Evolutionary conservation across 164 flowering plant genomes (phyloP).

Genomic region (Santalum album): DNA sequence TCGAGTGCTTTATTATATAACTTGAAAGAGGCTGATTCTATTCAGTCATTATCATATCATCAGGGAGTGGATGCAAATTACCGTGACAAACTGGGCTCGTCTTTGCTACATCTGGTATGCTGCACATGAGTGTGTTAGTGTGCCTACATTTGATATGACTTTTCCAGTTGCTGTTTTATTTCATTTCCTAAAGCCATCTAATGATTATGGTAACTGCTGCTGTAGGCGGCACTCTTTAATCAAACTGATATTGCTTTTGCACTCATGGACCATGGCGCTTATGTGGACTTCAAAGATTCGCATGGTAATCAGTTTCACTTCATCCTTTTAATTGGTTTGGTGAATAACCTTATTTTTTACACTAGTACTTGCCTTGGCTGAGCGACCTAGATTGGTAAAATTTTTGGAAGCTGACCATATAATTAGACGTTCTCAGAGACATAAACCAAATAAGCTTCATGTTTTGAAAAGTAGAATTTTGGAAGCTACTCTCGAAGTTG

Average conservation of each 20-base stretch:
- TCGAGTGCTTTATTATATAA: no score
- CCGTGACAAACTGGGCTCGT: constrained; percentile 85
- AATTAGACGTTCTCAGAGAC: no score
- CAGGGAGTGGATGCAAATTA: constrained; percentile 98
- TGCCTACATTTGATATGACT: not conserved
- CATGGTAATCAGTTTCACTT: constrained; percentile 56
- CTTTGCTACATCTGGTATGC: constrained; percentile 81
- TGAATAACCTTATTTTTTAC: no score
- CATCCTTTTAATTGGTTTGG: no score
- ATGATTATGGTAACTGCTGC: not conserved
- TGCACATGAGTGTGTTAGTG: not conserved
- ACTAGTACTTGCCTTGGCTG: no score
- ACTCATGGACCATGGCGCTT: constrained; percentile 86
- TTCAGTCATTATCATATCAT: constrained; percentile 1
- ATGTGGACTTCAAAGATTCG: constrained; percentile 61
- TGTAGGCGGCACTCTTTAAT: constrained; percentile 90
- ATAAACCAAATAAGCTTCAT: no score
- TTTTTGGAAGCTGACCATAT: no score
- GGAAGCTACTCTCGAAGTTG: no score
- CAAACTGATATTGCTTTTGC: constrained; percentile 75
- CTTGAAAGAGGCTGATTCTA: no score
- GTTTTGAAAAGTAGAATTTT: no score
- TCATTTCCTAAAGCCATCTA: no score
- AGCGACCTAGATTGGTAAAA: no score
- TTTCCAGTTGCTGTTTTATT: not conserved